These are phyloP conservation scores for Hippophae gyantsensis DNA, from an alignment of 306 rosid genomes.

Conservation along the genomic window DNA sequence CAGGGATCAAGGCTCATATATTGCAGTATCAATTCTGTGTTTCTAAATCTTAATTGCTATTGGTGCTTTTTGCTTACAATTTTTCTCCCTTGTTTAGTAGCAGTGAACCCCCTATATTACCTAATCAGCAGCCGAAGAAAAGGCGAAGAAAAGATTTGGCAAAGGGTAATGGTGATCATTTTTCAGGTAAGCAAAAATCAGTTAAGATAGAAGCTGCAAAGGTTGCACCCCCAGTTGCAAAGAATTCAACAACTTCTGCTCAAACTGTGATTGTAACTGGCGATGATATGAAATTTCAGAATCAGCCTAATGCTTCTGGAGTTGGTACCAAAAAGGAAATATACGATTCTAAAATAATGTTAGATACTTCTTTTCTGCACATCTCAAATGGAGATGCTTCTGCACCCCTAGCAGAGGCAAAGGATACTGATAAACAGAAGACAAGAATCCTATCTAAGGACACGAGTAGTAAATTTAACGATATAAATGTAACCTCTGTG, in stretches of 20 bases:
- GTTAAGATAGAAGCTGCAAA: constrained; percentile 55
- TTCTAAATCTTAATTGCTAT: not conserved
- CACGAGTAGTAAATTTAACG: constrained; percentile 45
- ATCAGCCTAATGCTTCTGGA: constrained; percentile 40
- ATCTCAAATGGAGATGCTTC: constrained; percentile 45
- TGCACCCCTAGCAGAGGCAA: constrained; percentile 36
- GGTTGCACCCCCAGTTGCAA: constrained; percentile 36
- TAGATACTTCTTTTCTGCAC: constrained; percentile 52
- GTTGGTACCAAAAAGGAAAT: constrained; percentile 45
- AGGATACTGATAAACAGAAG: constrained; percentile 60
- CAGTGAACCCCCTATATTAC: constrained; percentile 47
- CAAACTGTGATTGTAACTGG: constrained; percentile 36
- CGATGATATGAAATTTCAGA: constrained; percentile 47
- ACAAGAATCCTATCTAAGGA: constrained; percentile 54
- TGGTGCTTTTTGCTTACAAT: constrained; percentile 12
- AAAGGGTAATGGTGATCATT: constrained; percentile 46
- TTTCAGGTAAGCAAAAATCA: constrained; percentile 53
- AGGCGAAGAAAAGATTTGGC: constrained; percentile 76
- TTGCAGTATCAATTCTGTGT: too few relatives aligned
- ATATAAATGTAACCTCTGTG: constrained; percentile 45
- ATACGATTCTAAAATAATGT: constrained; percentile 39
- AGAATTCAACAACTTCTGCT: constrained; percentile 38
- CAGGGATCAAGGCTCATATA: too few relatives aligned
- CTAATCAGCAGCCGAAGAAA: constrained; percentile 88
- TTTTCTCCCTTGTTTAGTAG: constrained; percentile 24